A percentile compares a stretch with the other conserved stretches of the same genome.
These are phyloP conservation scores for Tricholoma furcatifolium DNA, from an alignment of 768 basidiomycete species.

Conservation along the genomic window DNA sequence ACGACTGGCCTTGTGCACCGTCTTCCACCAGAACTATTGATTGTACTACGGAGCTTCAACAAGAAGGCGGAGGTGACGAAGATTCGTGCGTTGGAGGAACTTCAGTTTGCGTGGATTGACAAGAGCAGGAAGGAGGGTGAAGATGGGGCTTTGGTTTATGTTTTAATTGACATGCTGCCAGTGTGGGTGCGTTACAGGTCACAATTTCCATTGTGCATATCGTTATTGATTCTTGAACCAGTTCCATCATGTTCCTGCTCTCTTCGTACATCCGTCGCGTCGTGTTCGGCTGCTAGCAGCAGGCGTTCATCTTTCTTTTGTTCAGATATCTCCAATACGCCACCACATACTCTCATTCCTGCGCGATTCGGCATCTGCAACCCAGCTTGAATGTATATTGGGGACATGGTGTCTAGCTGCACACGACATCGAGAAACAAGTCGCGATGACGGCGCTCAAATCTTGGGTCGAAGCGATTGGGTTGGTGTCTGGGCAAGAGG, in stretches of 20 bases:
- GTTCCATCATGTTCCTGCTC: slow-evolving; percentile 84
- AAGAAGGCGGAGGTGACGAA: slow-evolving; percentile 93
- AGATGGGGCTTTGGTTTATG: slow-evolving; percentile 37
- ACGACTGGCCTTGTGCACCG: slow-evolving; percentile 71
- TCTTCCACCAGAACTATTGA: slow-evolving; percentile 78
- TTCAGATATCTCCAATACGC: slow-evolving; percentile 50
- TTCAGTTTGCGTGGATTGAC: slow-evolving; percentile 67
- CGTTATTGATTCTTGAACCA: slow-evolving; percentile 23
- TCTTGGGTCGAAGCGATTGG: slow-evolving; percentile 50
- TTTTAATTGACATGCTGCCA: slow-evolving; percentile 64
- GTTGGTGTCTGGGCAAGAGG: slow-evolving; percentile 13
- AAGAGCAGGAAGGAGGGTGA: slow-evolving; percentile 42
- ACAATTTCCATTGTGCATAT: background rate
- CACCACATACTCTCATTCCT: slow-evolving; percentile 51
- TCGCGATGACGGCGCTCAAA: slow-evolving; percentile 46
- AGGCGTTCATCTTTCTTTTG: slow-evolving; percentile 61
- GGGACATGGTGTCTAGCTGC: slow-evolving; percentile 75
- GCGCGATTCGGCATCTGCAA: slow-evolving; percentile 42
- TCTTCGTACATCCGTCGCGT: slow-evolving; percentile 79
- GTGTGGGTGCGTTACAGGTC: slow-evolving; percentile 71
- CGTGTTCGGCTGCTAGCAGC: slow-evolving; percentile 65
- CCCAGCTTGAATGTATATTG: slow-evolving; percentile 55
- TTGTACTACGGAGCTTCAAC: slow-evolving; percentile 74
- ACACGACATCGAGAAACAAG: slow-evolving; percentile 69
- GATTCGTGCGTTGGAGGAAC: slow-evolving; percentile 80